A percentile compares a stretch with the other conserved stretches of the same genome.
These are phyloP conservation scores for Logfia minima DNA, from an alignment of 129 eudicot species.

Conservation along the genomic window DNA sequence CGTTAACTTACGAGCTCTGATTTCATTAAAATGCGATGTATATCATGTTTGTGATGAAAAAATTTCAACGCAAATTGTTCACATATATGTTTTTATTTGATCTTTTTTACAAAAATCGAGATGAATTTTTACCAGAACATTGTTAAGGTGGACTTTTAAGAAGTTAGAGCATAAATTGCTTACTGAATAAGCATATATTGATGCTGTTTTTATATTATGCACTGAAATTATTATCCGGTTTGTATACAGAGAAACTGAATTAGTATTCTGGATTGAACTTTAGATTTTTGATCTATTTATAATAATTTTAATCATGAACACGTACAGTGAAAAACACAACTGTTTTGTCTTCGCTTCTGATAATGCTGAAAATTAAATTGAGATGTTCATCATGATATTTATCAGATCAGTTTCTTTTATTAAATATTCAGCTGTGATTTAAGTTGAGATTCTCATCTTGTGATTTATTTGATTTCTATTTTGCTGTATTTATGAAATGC, in stretches of 20 bases:
- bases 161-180: neutral
- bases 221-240: neutral
- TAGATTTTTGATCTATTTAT: neutral
- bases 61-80: neutral
- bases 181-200: neutral
- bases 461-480: neutral
- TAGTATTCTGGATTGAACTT: neutral
- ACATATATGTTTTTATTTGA: neutral
- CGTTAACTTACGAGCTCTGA: neutral
- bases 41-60: conserved; percentile 1
- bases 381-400: neutral
- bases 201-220: neutral
- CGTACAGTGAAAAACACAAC: neutral
- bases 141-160: neutral
- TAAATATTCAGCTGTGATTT: neutral
- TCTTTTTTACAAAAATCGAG: neutral
- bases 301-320: neutral
- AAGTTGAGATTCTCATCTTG: neutral
- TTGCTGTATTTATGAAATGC: neutral
- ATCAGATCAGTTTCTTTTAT: neutral
- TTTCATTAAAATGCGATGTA: conserved; percentile 3
- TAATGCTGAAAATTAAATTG: neutral
- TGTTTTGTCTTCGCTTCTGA: neutral
- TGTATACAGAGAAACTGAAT: neutral
- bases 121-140: conserved; percentile 1